Conservation (phyloP, 2,329 filamentous ascomycete genomes). For the Fusarium solani-melongenae region DNA sequence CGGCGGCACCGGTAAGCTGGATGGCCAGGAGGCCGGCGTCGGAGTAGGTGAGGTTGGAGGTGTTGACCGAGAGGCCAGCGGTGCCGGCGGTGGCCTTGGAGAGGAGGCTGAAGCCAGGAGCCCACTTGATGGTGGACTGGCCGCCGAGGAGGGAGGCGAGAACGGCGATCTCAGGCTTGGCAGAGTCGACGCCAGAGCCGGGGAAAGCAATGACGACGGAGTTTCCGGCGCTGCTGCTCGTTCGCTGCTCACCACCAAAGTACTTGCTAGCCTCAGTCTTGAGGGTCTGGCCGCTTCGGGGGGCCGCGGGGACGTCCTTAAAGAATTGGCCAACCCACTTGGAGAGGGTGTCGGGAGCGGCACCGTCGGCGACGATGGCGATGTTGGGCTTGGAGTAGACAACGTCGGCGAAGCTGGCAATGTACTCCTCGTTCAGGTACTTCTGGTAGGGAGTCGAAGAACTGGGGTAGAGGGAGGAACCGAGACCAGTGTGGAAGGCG, state of each 20-base stretch:
- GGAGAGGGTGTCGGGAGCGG: conserved; percentile 77
- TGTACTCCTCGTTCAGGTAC: conserved; percentile 81
- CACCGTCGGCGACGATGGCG: conserved; percentile 89
- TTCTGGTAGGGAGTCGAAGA: conserved; percentile 77
- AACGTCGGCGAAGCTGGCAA: conserved; percentile 79
- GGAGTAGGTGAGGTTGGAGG: conserved; percentile 87
- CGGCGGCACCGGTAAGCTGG: conserved; percentile 79
- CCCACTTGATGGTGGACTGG: conserved; percentile 94
- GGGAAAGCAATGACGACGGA: conserved; percentile 92
- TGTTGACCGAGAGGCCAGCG: conserved; percentile 74
- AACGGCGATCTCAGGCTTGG: conserved; percentile 91
- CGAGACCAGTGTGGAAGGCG: conserved; percentile 94
- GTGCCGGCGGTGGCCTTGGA: conserved; percentile 78
- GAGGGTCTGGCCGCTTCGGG: conserved; percentile 63
- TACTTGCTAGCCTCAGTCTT: conserved; percentile 80
- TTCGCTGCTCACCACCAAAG: conserved; percentile 94
- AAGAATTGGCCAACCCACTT: conserved; percentile 98
- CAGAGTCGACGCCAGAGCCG: conserved; percentile 81
- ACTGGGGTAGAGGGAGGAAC: conserved; percentile 79
- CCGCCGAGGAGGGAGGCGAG: conserved; percentile 91
- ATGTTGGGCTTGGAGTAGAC: conserved; percentile 93
- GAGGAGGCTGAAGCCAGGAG: conserved; percentile 89
- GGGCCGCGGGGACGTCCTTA: conserved; percentile 70
- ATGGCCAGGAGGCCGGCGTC: conserved; percentile 92
- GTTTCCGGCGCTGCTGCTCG: conserved; percentile 80